Evolutionary conservation across 73 alveolate genomes (phyloP).

Genomic region (Stentor coeruleus): DNA sequence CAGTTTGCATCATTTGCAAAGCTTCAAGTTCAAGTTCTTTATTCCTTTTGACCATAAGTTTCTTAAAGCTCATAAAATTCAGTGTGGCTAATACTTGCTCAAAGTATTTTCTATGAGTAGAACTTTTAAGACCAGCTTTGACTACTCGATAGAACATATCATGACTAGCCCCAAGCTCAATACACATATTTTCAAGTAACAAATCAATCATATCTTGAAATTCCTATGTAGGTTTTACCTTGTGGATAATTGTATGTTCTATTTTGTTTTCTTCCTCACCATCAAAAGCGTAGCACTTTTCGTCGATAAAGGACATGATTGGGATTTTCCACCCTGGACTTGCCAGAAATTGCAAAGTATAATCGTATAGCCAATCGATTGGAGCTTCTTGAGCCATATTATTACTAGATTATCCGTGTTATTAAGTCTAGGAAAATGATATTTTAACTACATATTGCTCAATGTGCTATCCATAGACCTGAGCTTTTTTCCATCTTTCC

Average conservation of each 20-base stretch:
- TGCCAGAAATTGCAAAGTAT: slow-evolving; percentile 52
- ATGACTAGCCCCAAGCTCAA: slow-evolving; percentile 74
- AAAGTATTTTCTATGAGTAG: slow-evolving; percentile 38
- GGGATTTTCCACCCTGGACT: slow-evolving; percentile 77
- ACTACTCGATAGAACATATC: slow-evolving; percentile 56
- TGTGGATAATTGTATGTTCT: slow-evolving; percentile 61
- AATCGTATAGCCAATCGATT: slow-evolving; percentile 66
- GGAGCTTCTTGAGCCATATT: too few species aligned
- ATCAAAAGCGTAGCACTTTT: slow-evolving; percentile 80
- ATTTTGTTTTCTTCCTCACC: slow-evolving; percentile 85
- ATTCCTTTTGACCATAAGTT: slow-evolving; percentile 77
- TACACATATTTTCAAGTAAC: slow-evolving; percentile 62
- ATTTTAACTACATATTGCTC: too few species aligned
- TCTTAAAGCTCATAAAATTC: slow-evolving; percentile 58
- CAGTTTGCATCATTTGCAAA: slow-evolving; percentile 32
- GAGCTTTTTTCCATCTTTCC: slow-evolving; percentile 65
- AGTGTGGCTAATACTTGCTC: slow-evolving; percentile 52
- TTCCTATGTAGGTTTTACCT: slow-evolving; percentile 33
- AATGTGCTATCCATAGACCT: slow-evolving; percentile 43
- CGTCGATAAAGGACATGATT: slow-evolving; percentile 57
- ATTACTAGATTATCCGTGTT: too few species aligned
- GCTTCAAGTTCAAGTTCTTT: slow-evolving; percentile 77
- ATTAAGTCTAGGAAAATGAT: too few species aligned
- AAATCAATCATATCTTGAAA: slow-evolving; percentile 74
- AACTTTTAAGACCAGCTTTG: slow-evolving; percentile 34